Conservation (phyloP, 2,329 filamentous ascomycete species). For the Diatrype stigma region DNA sequence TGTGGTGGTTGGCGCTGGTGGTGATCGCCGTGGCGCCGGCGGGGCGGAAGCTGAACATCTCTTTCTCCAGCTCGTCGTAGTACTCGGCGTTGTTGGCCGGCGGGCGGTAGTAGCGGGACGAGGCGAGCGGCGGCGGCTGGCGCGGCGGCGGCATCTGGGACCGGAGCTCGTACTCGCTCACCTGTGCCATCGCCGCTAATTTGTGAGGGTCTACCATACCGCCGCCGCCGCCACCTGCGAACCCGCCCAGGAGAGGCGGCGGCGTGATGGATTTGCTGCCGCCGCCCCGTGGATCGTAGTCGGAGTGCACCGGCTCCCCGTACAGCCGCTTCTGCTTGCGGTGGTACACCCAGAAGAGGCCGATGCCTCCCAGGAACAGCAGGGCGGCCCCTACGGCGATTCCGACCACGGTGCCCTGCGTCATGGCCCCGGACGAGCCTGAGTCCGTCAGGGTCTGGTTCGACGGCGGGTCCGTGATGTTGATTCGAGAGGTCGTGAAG, state of each 20-base stretch:
- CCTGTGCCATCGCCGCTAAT: conserved; percentile 7
- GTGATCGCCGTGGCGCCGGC: background rate
- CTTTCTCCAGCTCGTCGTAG: conserved; percentile 35
- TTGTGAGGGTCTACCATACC: background rate
- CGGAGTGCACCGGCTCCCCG: conserved; percentile 21
- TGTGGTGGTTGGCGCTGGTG: background rate
- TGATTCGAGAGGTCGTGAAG: conserved; percentile 34
- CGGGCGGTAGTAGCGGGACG: background rate
- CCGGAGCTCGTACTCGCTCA: conserved; percentile 24
- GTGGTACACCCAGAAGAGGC: conserved; percentile 46
- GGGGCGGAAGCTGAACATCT: conserved; percentile 6
- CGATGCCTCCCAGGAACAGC: conserved; percentile 36
- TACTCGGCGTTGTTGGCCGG: conserved; percentile 33
- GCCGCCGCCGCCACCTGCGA: background rate
- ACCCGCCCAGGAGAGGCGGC: conserved; percentile 14
- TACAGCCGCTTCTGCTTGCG: conserved; percentile 36
- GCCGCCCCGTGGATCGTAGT: conserved; percentile 15
- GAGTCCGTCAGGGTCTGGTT: conserved; percentile 20
- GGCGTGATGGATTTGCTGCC: conserved; percentile 21
- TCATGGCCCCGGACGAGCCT: conserved; percentile 29
- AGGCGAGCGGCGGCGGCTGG: background rate
- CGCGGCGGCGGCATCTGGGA: conserved; percentile 14
- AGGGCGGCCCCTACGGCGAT: conserved; percentile 46
- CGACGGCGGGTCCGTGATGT: conserved; percentile 32
- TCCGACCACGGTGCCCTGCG: conserved; percentile 48